A percentile compares a stretch with the other conserved stretches of the same genome.
phyloP scores from a whole-genome alignment of 2,329 filamentous ascomycete species.

The Ophiostoma piceae region DNA sequence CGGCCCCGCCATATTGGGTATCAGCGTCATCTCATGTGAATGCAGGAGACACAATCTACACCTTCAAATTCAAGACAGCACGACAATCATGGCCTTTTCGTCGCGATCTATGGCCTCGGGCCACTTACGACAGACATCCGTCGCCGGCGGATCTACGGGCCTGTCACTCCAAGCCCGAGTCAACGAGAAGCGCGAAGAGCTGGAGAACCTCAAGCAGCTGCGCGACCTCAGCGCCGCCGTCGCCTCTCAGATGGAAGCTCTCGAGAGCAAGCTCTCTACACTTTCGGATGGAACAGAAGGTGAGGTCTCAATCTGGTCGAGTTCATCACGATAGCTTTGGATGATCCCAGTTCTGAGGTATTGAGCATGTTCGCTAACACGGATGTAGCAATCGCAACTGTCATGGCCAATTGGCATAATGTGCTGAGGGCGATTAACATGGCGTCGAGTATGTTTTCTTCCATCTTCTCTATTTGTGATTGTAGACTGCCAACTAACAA shows the following conservation, averaged over 20 bases:
- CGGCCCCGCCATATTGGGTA: constrained; percentile 17
- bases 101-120: constrained; percentile 48
- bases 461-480: too few relatives aligned
- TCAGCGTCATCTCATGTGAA: not conserved
- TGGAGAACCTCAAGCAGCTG: constrained; percentile 72
- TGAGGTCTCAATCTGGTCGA: constrained; percentile 31
- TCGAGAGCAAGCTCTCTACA: constrained; percentile 72
- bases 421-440: constrained; percentile 80
- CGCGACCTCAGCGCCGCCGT: constrained; percentile 73
- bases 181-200: constrained; percentile 77
- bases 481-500: constrained; percentile 9
- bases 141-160: constrained; percentile 40
- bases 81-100: constrained; percentile 26
- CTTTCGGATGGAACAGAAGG: constrained; percentile 78
- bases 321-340: not conserved
- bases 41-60: not conserved
- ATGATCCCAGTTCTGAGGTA: not conserved
- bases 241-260: constrained; percentile 73
- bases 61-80: not conserved
- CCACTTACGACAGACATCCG: constrained; percentile 61
- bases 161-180: constrained; percentile 74
- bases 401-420: constrained; percentile 82
- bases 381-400: constrained; percentile 66
- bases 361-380: not conserved
- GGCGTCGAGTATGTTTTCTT: constrained; percentile 63